Evolutionary conservation across 306 rosid genomes (phyloP).

Genomic region (Quercus rubra): DNA sequence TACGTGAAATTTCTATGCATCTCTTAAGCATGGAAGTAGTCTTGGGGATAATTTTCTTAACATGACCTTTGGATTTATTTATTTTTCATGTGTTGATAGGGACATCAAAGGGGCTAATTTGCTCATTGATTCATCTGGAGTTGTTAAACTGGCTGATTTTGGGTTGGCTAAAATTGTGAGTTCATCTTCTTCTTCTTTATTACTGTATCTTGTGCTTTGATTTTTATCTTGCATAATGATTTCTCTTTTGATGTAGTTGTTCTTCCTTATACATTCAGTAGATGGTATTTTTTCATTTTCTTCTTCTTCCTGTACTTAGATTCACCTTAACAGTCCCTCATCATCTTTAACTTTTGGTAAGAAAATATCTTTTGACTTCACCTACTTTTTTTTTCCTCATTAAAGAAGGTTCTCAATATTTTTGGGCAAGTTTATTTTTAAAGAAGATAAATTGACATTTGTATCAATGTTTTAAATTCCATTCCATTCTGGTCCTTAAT

Average conservation of each 20-base stretch:
- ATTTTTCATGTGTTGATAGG: constrained; percentile 32
- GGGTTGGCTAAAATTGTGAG: constrained; percentile 97
- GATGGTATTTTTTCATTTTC: background rate
- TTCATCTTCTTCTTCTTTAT: constrained; percentile 20
- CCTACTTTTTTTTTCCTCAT: background rate
- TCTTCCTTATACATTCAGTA: background rate
- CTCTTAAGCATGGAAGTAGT: constrained; percentile 3
- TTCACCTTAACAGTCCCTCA: background rate
- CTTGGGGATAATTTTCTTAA: background rate
- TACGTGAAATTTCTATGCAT: constrained; percentile 8
- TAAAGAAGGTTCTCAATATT: background rate
- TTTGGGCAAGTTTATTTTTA: background rate
- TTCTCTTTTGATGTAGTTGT: background rate
- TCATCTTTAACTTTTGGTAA: background rate
- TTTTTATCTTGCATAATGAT: background rate
- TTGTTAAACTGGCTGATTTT: constrained; percentile 94
- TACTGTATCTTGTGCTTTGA: background rate
- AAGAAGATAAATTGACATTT: background rate
- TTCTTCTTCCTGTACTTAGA: background rate
- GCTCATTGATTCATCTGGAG: constrained; percentile 89
- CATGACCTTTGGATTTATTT: background rate
- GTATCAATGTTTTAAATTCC: too few relatives aligned
- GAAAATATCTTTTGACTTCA: background rate
- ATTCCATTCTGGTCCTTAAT: too few relatives aligned
- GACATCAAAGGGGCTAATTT: constrained; percentile 97